Conservation (phyloP, 2,329 filamentous ascomycete species). For the Colletotrichum tanaceti region DNA sequence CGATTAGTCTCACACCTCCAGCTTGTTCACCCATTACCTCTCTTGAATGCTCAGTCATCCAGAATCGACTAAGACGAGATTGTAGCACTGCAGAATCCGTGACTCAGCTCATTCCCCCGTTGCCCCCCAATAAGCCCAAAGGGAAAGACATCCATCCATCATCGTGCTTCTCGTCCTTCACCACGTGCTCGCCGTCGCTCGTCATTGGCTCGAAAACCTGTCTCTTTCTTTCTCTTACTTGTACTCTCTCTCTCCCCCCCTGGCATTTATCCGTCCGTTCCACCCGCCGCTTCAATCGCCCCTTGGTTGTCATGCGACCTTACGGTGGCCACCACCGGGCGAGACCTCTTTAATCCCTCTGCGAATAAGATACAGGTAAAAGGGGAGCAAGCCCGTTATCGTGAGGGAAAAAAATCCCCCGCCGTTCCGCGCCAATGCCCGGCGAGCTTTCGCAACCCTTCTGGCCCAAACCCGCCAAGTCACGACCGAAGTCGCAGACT, state of each 20-base stretch:
- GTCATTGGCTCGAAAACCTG: slow-evolving; percentile 5
- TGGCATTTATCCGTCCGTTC: slow-evolving; percentile 12
- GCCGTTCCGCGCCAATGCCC: slow-evolving; percentile 31
- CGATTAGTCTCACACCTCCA: background rate
- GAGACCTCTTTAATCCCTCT: too few relatives aligned
- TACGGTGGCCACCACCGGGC: background rate
- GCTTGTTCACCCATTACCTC: too few relatives aligned
- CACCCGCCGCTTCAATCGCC: slow-evolving; percentile 4
- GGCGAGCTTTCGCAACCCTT: slow-evolving; percentile 14
- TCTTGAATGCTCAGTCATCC: background rate
- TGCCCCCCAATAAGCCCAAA: background rate
- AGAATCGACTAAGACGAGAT: background rate
- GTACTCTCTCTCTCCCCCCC: background rate
- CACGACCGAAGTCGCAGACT: slow-evolving; percentile 1
- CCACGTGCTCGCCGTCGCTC: slow-evolving; percentile 27
- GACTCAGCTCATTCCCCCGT: slow-evolving; percentile 12
- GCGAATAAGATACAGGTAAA: too few relatives aligned
- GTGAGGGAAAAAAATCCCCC: background rate
- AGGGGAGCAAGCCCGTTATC: background rate
- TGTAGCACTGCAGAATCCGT: background rate
- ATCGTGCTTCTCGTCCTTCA: slow-evolving; percentile 19
- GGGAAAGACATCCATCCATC: slow-evolving; percentile 8
- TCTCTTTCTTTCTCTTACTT: background rate
- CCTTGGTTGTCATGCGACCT: background rate
- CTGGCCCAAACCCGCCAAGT: background rate